Base-by-base conservation (phyloP, 148 eudicot genomes). In the Arctostaphylos glauca region DNA sequence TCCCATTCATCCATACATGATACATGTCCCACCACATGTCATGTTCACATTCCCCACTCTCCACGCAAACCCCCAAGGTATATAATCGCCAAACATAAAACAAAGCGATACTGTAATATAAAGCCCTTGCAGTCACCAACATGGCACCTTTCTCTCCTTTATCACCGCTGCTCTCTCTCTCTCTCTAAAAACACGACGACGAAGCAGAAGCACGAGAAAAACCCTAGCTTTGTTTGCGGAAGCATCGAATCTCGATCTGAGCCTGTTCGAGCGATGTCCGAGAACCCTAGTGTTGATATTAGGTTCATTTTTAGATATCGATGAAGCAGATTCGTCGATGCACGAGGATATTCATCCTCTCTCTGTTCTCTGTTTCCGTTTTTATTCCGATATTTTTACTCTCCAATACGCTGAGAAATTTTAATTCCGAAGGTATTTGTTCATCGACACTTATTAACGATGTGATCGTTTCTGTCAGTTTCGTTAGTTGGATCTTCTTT, bases 311-410 rank as follows among this genome's bases (percentile, higher is more conserved):
- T 3, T 9, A 5, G 52, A 25, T 5, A 84, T 90, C 84, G 85
- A 95, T 93, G 98, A 94, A 82, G 93, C 85, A 80, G 84, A 79
- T 83, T 82, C 89, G 91, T n/a, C 84, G 87, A 90, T 89, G 92
- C 86, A 89, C 91, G 94, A 91, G 99, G 98, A 93, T 90, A 84
- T 89, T 84, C 79, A 89, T 96, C 97, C 98, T 96, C 97, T 90
- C 88, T 75, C 67, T 96, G 53, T 92, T 96, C 48, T 87, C 86
- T 49, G 71, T 96, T 48, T 92, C 94, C 47, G 91, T 94, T 2
- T 83, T 91, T 53, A 83, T 92, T 78, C 97, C 99, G 0, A 80
- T 96, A 47, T 85, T 93, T 82, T 59, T 94, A 19, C 88, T 94
- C 10, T 93, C 97, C 5, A 25, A 87, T 16, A 62, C 85, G 79